Base-by-base conservation (phyloP, 352 stramenopile species). In the Thalassiosira gravida region DNA sequence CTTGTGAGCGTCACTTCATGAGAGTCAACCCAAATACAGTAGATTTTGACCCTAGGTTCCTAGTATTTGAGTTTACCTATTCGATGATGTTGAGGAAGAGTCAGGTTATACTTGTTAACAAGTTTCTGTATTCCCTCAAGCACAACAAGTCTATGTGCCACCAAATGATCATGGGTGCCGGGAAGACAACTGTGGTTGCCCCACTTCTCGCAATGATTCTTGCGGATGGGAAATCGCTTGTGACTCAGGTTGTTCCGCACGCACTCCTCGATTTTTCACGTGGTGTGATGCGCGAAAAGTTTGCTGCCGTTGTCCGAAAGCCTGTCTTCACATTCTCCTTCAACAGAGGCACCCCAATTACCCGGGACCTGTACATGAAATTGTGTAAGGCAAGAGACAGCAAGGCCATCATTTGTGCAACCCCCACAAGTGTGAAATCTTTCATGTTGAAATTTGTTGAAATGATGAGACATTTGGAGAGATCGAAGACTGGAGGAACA, bases 151-250 rank as follows among this genome's bases (percentile, higher is more conserved):
- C 88, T 18, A 95, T 96, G 85, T 96, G 93, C 58, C 91, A 96
- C 77, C 92, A 99, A 93, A 99, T 99, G 98, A 99, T 99, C 87
- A 99, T 99, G 98, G 98, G 98, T 22, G 97, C 96, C 2, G 98
- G 98, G 22, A 99, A 99, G 86, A 99, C 98, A 0, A 99, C 97
- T 1, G 98, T 99, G 1, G 97, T 99, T 9, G 97, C 96, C 3
- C 98, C 98, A 39, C 84, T 99, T 32, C 90, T 99, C 73, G 98
- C 97, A 3, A 97, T 99, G 66, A 98, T 99, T 63, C 94, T 99
- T 59, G 77, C 96, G 2, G 95, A 98, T 80, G 96, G 95, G 35
- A 93, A 97, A 64, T 95, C 96, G 53, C 90, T 99, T 25, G 95
- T 98, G 3, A 94, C 90, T 25, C 91, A 99, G 74, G 97, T 99